Conservation (phyloP, 1,284 basidiomycete species). For the Trametes pubescens region DNA sequence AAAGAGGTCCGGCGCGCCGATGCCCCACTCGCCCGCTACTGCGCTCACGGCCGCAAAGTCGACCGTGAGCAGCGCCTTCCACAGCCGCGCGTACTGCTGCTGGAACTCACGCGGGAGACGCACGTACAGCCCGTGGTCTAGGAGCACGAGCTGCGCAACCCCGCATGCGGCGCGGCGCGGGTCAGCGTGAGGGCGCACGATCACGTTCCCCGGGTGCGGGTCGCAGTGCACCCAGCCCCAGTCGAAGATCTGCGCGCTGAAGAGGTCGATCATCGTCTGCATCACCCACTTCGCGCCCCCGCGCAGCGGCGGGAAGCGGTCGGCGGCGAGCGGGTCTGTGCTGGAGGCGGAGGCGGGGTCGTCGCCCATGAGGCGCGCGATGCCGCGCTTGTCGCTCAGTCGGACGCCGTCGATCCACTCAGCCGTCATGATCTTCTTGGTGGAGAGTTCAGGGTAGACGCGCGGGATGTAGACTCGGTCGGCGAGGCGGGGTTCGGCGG, state of each 20-base stretch:
- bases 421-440: constrained; percentile 82
- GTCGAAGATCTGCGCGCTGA: constrained; percentile 85
- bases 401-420: constrained; percentile 89
- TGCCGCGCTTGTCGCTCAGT: constrained; percentile 71
- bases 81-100: constrained; percentile 79
- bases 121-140: constrained; percentile 92
- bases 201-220: constrained; percentile 83
- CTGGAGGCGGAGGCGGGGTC: constrained; percentile 27
- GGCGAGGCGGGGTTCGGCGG: constrained; percentile 69
- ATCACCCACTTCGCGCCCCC: constrained; percentile 74
- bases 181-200: constrained; percentile 78
- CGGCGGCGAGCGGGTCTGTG: constrained; percentile 25
- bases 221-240: constrained; percentile 91
- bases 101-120: constrained; percentile 69
- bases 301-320: constrained; percentile 50
- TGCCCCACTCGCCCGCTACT: constrained; percentile 80
- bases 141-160: constrained; percentile 74
- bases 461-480: constrained; percentile 82
- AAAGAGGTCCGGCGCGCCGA: constrained; percentile 81
- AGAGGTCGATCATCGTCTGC: constrained; percentile 84
- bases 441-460: constrained; percentile 78
- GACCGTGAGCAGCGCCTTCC: constrained; percentile 79
- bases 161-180: constrained; percentile 56
- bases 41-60: constrained; percentile 57
- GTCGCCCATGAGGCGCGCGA: constrained; percentile 68